Base-by-base conservation (phyloP, 2,329 filamentous ascomycete genomes). In the Leptodontidium sp. region DNA sequence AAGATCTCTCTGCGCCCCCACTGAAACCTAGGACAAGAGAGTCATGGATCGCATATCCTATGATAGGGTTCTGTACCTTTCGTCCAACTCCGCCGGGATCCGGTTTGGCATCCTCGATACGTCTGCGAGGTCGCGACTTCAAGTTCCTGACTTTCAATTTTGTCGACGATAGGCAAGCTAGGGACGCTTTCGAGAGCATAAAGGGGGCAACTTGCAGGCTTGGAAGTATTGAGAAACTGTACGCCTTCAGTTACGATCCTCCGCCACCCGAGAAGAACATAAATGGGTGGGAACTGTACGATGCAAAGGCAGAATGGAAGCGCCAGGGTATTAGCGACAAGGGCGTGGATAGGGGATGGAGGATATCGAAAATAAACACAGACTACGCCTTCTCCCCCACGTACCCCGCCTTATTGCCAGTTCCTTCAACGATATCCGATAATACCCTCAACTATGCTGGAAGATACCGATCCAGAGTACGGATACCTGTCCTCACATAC, bases 391-490 rank as follows among this genome's bases (percentile, higher is more conserved):
- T 98, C 77, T 97, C 94, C 63, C 91, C 94, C 32, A 98, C 96
- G 2, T 99, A 99, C 79, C 96, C 96, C 14, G 89, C 90, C 3
- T 79, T 97, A 58, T 85, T 99, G 29, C 91, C 91, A 12, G 94
- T 99, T 21, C 96, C 96, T 26, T 89, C 91, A 29, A 89, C 88
- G 68, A 97, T 99, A 74, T 98, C 95, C n/a, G 96, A 99, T 80
- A 98, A 96, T 77, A 94, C 95, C 59, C 87, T 99, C 61, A 97
- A 97, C 77, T 97, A 99, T 78, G 96, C 94, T 32, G 92, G 90
- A 68, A 88, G 90, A 71, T 98, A 97, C 81, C 91, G 96, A 63
- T 98, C 96, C 0, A 89, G 94, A 69, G 90, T 91, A 71, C 90
- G 96, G 69, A 94, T 99, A 79, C 96, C 96, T 1, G 92, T 90